Percentiles rank a stretch among this genome's conserved stretches.
These are phyloP conservation scores for Lactifluus subvellereus DNA, from an alignment of 768 basidiomycete genomes.

Conservation along the genomic window DNA sequence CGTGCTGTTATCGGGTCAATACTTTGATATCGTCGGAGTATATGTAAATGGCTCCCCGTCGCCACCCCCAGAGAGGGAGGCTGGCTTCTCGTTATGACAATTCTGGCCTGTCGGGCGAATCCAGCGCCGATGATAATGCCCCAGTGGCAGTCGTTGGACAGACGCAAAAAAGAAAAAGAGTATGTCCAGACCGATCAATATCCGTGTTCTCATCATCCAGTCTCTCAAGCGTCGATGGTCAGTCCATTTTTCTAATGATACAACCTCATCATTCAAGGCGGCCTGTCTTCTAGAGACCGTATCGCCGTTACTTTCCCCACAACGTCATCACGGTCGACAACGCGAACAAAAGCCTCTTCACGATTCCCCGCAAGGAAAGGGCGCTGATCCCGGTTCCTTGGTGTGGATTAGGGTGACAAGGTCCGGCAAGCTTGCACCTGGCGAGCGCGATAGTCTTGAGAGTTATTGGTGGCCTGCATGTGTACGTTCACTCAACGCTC, in stretches of 20 bases:
- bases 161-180: not conserved
- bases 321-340: not conserved
- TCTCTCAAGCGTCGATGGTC: constrained; percentile 10
- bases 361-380: not conserved
- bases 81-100: not conserved
- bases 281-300: not conserved
- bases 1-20: not conserved
- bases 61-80: not conserved
- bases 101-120: not conserved
- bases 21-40: not conserved
- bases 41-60: constrained; percentile 1
- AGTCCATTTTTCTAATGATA: not conserved
- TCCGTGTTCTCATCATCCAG: not conserved
- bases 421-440: constrained; percentile 32
- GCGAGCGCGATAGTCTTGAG: constrained; percentile 25
- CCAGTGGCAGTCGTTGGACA: not conserved
- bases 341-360: not conserved
- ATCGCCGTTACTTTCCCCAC: constrained; percentile 1
- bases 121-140: not conserved
- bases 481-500: constrained; percentile 36
- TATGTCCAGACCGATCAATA: not conserved
- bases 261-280: not conserved
- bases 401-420: constrained; percentile 45
- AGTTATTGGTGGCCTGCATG: constrained; percentile 67
- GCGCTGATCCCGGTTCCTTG: constrained; percentile 6